A percentile compares a stretch with the other conserved stretches of the same genome.
Conservation (phyloP, 805 yeast genomes). For the Pichia ethanolica region DNA sequence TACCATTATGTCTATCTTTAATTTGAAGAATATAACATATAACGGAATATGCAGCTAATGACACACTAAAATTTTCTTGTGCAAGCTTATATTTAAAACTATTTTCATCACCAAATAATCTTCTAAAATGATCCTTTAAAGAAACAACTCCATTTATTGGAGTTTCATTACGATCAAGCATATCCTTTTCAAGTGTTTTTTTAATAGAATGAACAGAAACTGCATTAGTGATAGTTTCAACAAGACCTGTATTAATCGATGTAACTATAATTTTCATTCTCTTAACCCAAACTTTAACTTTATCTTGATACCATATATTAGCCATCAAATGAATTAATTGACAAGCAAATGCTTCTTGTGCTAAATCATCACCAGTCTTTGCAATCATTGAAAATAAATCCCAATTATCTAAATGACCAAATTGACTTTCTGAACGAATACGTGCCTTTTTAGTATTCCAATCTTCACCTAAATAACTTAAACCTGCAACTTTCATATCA, state of each 20-base stretch:
- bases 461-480: constrained; percentile 77
- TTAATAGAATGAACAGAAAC: constrained; percentile 90
- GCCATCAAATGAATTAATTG: constrained; percentile 86
- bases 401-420: constrained; percentile 88
- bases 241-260: constrained; percentile 83
- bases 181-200: constrained; percentile 76
- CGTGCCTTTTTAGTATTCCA: constrained; percentile 81
- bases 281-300: constrained; percentile 82
- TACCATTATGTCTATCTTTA: constrained; percentile 95
- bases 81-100: constrained; percentile 59
- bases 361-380: constrained; percentile 90
- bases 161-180: constrained; percentile 59
- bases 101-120: constrained; percentile 62
- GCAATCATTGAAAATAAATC: constrained; percentile 93
- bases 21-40: constrained; percentile 86
- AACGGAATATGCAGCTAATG: constrained; percentile 87
- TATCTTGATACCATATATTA: constrained; percentile 67
- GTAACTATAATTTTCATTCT: constrained; percentile 89
- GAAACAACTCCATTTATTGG: constrained; percentile 66
- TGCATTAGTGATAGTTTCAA: constrained; percentile 94
- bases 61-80: constrained; percentile 74
- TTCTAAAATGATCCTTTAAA: constrained; percentile 67
- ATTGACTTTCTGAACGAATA: constrained; percentile 68
- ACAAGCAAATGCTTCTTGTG: constrained; percentile 97
- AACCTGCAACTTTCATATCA: constrained; percentile 81